Percentiles rank a stretch among this genome's conserved stretches.
Conservation (phyloP, 1,284 basidiomycete species). For the Leucoagaricus sp. region DNA sequence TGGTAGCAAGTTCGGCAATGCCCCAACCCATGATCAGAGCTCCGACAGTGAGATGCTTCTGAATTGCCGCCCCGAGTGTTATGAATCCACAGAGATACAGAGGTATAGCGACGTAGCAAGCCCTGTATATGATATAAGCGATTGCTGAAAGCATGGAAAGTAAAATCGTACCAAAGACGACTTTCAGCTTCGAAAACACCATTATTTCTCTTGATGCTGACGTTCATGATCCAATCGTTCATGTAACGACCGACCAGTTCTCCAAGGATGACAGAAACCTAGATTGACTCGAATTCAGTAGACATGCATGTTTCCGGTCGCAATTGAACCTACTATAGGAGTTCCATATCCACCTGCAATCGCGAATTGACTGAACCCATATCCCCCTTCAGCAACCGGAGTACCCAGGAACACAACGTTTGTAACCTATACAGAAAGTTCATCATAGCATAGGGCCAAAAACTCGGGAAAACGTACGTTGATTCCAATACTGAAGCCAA, state of each 20-base stretch:
- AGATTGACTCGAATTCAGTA: not conserved
- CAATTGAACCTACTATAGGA: constrained; percentile 51
- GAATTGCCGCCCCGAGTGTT: constrained; percentile 56
- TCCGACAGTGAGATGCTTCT: constrained; percentile 56
- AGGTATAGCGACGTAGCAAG: constrained; percentile 63
- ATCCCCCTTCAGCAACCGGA: constrained; percentile 55
- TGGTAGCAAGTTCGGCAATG: constrained; percentile 57
- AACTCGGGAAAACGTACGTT: constrained; percentile 54
- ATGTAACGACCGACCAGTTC: constrained; percentile 66
- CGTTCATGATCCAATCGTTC: constrained; percentile 68
- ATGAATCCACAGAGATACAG: constrained; percentile 68
- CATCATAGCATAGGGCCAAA: not conserved
- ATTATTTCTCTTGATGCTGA: constrained; percentile 55
- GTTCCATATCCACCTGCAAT: constrained; percentile 64
- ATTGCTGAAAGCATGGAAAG: not conserved
- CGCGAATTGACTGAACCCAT: constrained; percentile 52
- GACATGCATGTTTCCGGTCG: not conserved
- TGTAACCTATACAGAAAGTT: constrained; percentile 49
- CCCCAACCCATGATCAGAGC: constrained; percentile 71
- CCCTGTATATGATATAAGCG: constrained; percentile 37
- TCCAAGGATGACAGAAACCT: constrained; percentile 71
- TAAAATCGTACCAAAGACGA: constrained; percentile 55
- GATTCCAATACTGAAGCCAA: constrained; percentile 73
- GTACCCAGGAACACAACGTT: constrained; percentile 68
- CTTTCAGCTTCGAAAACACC: constrained; percentile 75